These are phyloP conservation scores for Blyttiomyces sp. DNA, from an alignment of 371 early-diverging fungal species.

Conservation along the genomic window DNA sequence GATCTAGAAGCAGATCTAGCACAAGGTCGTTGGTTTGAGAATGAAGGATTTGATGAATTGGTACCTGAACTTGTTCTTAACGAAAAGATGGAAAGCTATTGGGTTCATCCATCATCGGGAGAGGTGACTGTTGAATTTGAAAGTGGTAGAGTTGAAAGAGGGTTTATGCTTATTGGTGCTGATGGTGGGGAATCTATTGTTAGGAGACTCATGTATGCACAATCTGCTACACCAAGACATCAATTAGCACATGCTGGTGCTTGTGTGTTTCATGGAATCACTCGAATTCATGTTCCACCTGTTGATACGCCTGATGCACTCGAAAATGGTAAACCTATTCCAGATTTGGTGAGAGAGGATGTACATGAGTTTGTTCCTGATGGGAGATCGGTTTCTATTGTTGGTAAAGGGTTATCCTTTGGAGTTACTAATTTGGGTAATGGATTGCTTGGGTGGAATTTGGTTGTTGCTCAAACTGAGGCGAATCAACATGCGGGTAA, in stretches of 20 bases:
- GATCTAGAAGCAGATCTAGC: constrained; percentile 42
- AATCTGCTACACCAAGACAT: constrained; percentile 1
- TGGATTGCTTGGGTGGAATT: constrained; percentile 44
- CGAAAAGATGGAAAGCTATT: constrained; percentile 37
- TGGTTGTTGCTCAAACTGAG: constrained; percentile 37
- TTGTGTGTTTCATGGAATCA: constrained; percentile 36
- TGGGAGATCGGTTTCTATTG: constrained; percentile 28
- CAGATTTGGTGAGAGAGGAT: constrained; percentile 24
- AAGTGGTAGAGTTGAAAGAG: constrained; percentile 34
- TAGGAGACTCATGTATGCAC: constrained; percentile 28
- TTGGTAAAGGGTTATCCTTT: constrained; percentile 35
- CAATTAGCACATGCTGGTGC: constrained; percentile 24
- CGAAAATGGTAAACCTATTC: constrained; percentile 32
- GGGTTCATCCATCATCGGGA: constrained; percentile 37
- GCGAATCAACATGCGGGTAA: constrained; percentile 26
- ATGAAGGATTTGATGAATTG: constrained; percentile 23
- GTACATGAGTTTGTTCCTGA: constrained; percentile 35
- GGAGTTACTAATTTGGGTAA: constrained; percentile 45
- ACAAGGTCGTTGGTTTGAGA: constrained; percentile 35
- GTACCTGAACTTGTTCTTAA: constrained; percentile 30
- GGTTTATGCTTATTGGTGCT: constrained; percentile 43
- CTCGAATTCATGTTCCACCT: constrained; percentile 28
- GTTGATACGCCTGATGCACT: constrained; percentile 31
- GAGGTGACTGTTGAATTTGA: constrained; percentile 35
- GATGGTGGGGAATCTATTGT: constrained; percentile 45